Evolutionary conservation across 164 flowering plant species (phyloP).

Genomic region (Akebia trifoliata): DNA sequence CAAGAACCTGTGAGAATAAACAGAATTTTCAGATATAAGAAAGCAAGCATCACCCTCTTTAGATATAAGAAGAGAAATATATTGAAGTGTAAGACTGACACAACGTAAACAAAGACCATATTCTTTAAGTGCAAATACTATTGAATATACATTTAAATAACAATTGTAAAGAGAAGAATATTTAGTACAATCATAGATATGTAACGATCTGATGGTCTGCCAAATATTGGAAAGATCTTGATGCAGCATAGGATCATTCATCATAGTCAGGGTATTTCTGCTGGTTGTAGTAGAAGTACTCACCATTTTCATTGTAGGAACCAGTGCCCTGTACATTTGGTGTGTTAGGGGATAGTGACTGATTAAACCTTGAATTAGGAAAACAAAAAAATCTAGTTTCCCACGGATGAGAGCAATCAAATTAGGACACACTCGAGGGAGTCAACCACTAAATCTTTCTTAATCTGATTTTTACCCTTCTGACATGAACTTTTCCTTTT

Average conservation of each 20-base stretch:
- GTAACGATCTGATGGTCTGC: background rate
- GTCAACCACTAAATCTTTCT: background rate
- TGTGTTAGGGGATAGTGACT: background rate
- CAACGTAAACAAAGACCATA: background rate
- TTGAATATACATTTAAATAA: background rate
- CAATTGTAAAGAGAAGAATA: background rate
- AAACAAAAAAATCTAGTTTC: background rate
- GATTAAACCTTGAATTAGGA: background rate
- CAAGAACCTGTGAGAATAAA: background rate
- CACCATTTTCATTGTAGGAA: background rate
- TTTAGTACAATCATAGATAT: background rate
- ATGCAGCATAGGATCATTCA: conserved; percentile 1
- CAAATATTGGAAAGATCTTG: background rate
- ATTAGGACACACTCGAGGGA: background rate
- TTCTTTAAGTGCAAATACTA: background rate
- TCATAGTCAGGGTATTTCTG: background rate
- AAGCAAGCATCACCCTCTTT: background rate
- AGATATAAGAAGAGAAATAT: background rate
- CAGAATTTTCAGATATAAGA: background rate
- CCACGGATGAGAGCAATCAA: background rate
- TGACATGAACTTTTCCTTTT: no score
- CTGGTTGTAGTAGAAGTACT: conserved; percentile 3
- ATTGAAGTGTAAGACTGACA: background rate
- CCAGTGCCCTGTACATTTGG: conserved; percentile 1
- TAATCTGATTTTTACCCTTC: no score